A percentile compares a stretch with the other conserved stretches of the same genome.
These are phyloP conservation scores for Pestalotiopsis fici DNA, from an alignment of 2,329 filamentous ascomycete genomes.

Conservation along the genomic window DNA sequence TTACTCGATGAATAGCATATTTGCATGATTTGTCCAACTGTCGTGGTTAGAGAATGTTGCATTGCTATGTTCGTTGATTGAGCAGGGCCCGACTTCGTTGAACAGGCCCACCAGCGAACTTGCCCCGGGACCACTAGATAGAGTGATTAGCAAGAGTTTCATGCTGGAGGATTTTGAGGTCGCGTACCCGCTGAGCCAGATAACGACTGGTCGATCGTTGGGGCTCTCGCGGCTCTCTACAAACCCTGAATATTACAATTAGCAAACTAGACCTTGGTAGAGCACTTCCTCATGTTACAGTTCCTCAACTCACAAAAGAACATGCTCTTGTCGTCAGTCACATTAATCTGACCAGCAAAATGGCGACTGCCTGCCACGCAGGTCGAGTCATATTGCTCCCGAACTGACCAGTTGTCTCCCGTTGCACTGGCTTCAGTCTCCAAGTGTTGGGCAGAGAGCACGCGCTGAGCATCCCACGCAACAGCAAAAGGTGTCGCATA, in stretches of 20 bases:
- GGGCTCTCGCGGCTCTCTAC: neutral
- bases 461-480: neutral
- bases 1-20: neutral
- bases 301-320: neutral
- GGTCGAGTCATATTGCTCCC: neutral
- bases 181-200: neutral
- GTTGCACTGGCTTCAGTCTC: neutral
- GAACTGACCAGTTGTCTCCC: neutral
- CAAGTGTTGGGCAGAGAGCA: neutral
- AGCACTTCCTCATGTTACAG: too few species aligned
- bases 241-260: neutral
- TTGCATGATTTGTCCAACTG: neutral
- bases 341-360: neutral
- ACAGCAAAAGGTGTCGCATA: neutral
- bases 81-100: neutral
- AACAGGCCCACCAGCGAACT: neutral
- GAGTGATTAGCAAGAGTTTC: neutral
- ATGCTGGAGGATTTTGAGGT: neutral
- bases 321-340: neutral
- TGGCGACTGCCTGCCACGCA: neutral
- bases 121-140: neutral
- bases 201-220: neutral
- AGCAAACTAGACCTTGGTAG: neutral
- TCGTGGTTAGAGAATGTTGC: neutral
- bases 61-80: neutral